A percentile compares a stretch with the other conserved stretches of the same genome.
These are phyloP conservation scores for Aegilops tauschii DNA, from an alignment of 176 grass and related monocot species.

Conservation along the genomic window DNA sequence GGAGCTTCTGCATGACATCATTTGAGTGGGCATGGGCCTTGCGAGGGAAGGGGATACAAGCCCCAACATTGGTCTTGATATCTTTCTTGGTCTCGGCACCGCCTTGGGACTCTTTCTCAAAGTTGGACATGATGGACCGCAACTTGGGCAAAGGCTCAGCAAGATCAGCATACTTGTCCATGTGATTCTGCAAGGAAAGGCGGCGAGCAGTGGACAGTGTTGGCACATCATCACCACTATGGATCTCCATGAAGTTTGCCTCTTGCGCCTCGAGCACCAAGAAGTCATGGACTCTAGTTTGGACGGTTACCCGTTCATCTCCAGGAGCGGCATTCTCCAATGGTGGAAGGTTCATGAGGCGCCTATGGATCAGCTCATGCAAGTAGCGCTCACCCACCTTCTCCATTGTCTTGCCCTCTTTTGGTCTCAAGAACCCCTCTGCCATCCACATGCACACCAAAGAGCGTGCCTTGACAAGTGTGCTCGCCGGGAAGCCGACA, in stretches of 20 bases:
- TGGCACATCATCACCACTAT: not conserved
- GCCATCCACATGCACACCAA: conserved; percentile 43
- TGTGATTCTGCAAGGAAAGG: conserved; percentile 38
- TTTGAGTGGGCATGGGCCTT: not conserved
- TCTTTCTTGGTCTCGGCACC: not conserved
- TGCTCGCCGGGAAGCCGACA: conserved; percentile 15
- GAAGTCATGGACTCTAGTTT: conserved; percentile 40
- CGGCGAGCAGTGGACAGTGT: conserved; percentile 18
- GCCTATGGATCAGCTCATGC: conserved; percentile 27
- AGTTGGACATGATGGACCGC: conserved; percentile 41
- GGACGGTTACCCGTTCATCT: not conserved
- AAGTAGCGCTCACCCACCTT: conserved; percentile 29
- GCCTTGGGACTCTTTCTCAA: not conserved
- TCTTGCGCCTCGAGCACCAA: conserved; percentile 34
- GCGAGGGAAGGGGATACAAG: not conserved
- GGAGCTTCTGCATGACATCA: not conserved
- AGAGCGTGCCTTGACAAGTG: not conserved
- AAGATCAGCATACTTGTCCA: conserved; percentile 19
- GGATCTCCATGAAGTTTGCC: conserved; percentile 34
- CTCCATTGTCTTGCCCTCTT: conserved; percentile 26
- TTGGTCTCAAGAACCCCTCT: conserved; percentile 34
- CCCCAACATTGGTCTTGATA: not conserved
- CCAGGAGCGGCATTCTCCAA: not conserved
- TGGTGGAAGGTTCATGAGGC: conserved; percentile 4
- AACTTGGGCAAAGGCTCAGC: conserved; percentile 28